phyloP scores from a whole-genome alignment of 306 rosid species.

The Quercus bicolor region DNA sequence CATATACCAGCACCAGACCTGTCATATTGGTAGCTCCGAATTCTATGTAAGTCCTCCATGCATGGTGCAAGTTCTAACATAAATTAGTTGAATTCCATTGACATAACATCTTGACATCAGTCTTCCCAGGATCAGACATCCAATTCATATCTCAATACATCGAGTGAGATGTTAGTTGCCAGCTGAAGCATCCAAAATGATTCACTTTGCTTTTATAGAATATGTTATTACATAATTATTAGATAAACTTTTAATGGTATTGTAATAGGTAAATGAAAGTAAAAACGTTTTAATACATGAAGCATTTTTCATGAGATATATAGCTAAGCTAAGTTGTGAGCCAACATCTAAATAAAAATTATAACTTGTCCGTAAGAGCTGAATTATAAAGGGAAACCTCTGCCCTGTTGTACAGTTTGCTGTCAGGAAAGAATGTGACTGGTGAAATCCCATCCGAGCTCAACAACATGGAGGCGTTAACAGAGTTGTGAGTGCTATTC shows the following conservation, averaged over 20 bases:
- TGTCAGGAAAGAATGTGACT: conserved; percentile 56
- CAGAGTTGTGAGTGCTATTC: conserved; percentile 68
- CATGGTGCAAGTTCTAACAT: background rate
- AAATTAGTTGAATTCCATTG: background rate
- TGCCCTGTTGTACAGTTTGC: conserved; percentile 43
- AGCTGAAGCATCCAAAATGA: background rate
- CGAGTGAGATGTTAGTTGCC: background rate
- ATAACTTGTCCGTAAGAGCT: background rate
- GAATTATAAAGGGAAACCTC: conserved; percentile 15
- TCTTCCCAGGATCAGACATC: background rate
- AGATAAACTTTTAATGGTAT: background rate
- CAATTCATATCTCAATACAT: background rate
- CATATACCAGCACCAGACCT: background rate
- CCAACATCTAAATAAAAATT: background rate
- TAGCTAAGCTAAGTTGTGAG: background rate
- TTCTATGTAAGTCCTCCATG: background rate
- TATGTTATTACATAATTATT: background rate
- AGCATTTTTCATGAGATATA: background rate
- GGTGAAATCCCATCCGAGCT: conserved; percentile 76
- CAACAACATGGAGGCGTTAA: conserved; percentile 63
- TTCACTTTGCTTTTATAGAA: background rate
- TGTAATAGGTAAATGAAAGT: background rate
- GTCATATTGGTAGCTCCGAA: background rate
- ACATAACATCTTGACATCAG: background rate
- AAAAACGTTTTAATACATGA: background rate